phyloP scores from a whole-genome alignment of 352 stramenopile genomes.

The Phytopythium mirpurense region DNA sequence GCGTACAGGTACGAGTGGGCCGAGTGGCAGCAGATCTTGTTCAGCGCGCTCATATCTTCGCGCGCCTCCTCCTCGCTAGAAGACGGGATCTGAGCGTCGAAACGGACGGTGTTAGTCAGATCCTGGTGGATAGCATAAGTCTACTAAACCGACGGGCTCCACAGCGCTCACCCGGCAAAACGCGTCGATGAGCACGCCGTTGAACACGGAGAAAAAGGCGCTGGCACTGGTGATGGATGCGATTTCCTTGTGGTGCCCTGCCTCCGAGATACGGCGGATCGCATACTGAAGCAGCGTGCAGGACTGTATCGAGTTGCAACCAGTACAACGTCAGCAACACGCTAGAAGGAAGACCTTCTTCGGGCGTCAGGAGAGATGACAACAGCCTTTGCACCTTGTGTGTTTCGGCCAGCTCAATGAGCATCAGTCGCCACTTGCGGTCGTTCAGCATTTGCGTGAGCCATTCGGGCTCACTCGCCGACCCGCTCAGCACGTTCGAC shows the following conservation, averaged over 20 bases:
- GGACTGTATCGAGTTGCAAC: constrained; percentile 25
- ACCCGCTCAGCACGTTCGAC: constrained; percentile 82
- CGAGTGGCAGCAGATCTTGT: constrained; percentile 83
- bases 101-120: not conserved
- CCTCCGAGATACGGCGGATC: constrained; percentile 80
- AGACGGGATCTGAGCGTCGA: constrained; percentile 58
- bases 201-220: constrained; percentile 85
- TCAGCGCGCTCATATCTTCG: constrained; percentile 64
- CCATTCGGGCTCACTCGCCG: constrained; percentile 69
- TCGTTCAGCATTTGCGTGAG: constrained; percentile 80
- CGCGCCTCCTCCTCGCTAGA: constrained; percentile 72
- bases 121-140: not conserved
- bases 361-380: no score
- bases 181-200: constrained; percentile 66
- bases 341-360: not conserved
- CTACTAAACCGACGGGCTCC: no score
- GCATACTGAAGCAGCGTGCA: constrained; percentile 83
- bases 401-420: constrained; percentile 81
- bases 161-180: constrained; percentile 54
- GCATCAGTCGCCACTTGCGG: constrained; percentile 78
- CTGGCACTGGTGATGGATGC: constrained; percentile 81
- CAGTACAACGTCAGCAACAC: not conserved
- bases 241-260: constrained; percentile 86
- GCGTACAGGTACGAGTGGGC: constrained; percentile 83
- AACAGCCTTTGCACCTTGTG: no score